These are phyloP conservation scores for Aspergillus hancockii DNA, from an alignment of 495 filamentous ascomycete species.

Conservation along the genomic window DNA sequence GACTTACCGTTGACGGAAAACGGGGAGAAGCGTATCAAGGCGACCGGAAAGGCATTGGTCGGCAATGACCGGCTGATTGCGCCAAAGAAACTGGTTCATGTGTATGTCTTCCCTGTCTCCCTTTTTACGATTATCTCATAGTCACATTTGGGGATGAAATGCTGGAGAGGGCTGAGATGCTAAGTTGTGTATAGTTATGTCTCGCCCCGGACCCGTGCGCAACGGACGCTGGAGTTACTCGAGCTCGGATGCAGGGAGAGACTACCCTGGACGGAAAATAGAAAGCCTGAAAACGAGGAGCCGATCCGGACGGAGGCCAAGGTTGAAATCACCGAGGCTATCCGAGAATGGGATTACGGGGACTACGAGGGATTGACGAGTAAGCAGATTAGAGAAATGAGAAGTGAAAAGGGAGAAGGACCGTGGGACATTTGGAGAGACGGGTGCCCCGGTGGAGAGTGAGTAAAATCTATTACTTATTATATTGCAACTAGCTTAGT, in stretches of 20 bases:
- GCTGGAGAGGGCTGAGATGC: not conserved
- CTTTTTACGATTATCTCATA: not conserved
- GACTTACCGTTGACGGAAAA: constrained; percentile 85
- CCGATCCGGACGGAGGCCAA: constrained; percentile 51
- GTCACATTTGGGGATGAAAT: not conserved
- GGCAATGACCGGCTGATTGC: constrained; percentile 85
- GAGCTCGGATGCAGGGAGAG: constrained; percentile 54
- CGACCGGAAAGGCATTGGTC: constrained; percentile 80
- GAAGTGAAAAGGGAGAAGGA: constrained; percentile 40
- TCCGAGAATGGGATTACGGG: constrained; percentile 96
- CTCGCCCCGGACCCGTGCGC: constrained; percentile 83
- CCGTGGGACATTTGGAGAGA: constrained; percentile 84
- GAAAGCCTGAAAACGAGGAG: constrained; percentile 38
- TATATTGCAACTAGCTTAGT: not conserved
- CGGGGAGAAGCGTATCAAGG: constrained; percentile 80
- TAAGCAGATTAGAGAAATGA: constrained; percentile 61
- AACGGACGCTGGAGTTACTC: constrained; percentile 83
- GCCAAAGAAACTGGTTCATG: constrained; percentile 74
- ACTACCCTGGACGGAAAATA: constrained; percentile 53
- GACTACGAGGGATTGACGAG: constrained; percentile 90
- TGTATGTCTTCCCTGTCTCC: constrained; percentile 46
- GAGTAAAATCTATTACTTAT: constrained; percentile 25
- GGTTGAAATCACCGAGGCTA: constrained; percentile 71
- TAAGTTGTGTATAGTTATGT: constrained; percentile 63
- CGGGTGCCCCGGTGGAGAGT: constrained; percentile 72